Evolutionary conservation across 2,329 filamentous ascomycete genomes (phyloP).

Genomic region (Phialocephala subalpina): DNA sequence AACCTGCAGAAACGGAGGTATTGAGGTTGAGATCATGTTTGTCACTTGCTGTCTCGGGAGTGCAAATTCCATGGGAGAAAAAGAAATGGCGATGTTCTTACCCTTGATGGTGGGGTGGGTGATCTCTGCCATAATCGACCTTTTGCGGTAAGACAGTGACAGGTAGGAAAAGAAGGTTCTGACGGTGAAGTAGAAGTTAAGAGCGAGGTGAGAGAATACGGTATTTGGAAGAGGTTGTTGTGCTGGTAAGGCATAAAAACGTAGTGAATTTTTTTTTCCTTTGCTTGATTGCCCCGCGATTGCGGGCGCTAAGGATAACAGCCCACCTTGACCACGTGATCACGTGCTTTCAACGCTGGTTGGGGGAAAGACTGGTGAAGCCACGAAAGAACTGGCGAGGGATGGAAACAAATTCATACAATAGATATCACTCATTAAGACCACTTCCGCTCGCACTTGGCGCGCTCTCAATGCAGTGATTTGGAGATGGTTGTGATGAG

Average conservation of each 20-base stretch:
- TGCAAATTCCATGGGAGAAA: background rate
- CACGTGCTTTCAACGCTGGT: no score
- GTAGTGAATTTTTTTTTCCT: background rate
- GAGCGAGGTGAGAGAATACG: background rate
- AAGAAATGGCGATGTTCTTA: conserved; percentile 46
- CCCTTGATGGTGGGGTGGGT: conserved; percentile 66
- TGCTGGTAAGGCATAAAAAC: background rate
- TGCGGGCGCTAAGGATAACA: background rate
- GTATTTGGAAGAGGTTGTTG: background rate
- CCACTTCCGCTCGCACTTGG: conserved; percentile 15
- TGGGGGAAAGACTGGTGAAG: no score
- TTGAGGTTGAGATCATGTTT: conserved; percentile 6
- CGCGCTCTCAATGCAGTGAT: conserved; percentile 12
- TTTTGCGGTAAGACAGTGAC: conserved; percentile 3
- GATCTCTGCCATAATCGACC: conserved; percentile 57
- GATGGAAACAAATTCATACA: conserved; percentile 10
- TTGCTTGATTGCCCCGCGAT: conserved; percentile 1
- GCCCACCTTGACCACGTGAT: no score
- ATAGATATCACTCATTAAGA: conserved; percentile 9
- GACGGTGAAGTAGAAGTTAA: background rate
- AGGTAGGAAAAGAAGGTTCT: conserved; percentile 9
- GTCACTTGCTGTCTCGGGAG: background rate
- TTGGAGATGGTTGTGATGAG: conserved; percentile 2
- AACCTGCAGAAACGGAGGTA: background rate
- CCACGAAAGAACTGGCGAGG: background rate